Base-by-base conservation (phyloP, 2,329 filamentous ascomycete genomes). In the Coniosporium tulheliwenetii region DNA sequence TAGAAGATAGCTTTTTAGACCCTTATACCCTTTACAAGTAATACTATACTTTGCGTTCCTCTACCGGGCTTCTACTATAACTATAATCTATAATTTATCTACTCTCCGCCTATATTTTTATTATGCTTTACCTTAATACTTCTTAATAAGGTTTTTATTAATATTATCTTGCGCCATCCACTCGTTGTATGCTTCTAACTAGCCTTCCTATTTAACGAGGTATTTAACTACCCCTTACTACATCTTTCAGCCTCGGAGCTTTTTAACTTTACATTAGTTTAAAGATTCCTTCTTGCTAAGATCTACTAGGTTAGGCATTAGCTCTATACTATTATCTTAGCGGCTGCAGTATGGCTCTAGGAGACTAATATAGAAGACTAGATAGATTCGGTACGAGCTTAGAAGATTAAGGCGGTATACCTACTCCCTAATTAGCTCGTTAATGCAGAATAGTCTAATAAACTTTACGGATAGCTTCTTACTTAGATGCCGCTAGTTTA, bases 171-270 rank as follows among this genome's bases (percentile, higher is more conserved):
- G 8, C 30, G 43, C 37, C 30, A 45, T 44, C 39, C 43, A 47
- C 8, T 44, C 39, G 16, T 36, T 38, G 10, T 45, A 19, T n/a
- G 10, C 36, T 7, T 14, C 19, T 2, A 35, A 36, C 36, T 41
- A 47, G 10, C 40, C 45, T 31, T 37, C 31, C 45, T 42, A 47
- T 26, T 41, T 42, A 9, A 47, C 37, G 8, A 46, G 40, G 42
- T 47, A 47, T 36, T 46, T 10, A 14, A 40, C 38, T 29, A 41
- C 26, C 3, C 44, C 40, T 10, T 39, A 10, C 5, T 38, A 3
- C 10, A 19, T 15, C 15, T 29, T 10, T 29, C 29, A 31, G 13
- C 29, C 34, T 15, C 40, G 31, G 10, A 44, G 37, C n/a, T 41
- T n/a, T 34, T 44, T 19, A n/a, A 39, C 39, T 32, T 36, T 37